Conservation (phyloP, 352 stramenopile species). For the Pythium sukuiense region DNA sequence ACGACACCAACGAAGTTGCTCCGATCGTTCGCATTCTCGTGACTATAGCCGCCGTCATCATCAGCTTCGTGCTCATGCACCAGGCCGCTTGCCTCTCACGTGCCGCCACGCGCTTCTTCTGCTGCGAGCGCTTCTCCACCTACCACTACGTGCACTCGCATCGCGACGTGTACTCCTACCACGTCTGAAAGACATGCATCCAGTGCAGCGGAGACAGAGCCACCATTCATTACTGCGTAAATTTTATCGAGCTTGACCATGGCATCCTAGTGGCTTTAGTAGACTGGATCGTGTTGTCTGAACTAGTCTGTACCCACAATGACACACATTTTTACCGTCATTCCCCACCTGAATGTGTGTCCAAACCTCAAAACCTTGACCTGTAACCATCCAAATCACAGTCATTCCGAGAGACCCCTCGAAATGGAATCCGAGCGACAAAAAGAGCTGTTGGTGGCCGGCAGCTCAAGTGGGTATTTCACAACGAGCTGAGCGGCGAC, state of each 20-base stretch:
- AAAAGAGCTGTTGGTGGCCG: neutral
- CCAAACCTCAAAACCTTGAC: slow-evolving; percentile 27
- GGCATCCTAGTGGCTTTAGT: too few relatives aligned
- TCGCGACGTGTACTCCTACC: neutral
- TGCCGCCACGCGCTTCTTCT: slow-evolving; percentile 67
- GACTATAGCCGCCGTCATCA: slow-evolving; percentile 46
- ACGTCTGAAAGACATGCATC: too few relatives aligned
- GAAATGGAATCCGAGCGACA: neutral
- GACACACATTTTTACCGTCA: neutral
- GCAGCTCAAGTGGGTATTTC: neutral
- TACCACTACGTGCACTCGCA: slow-evolving; percentile 48
- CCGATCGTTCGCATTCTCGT: slow-evolving; percentile 40
- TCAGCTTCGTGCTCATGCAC: slow-evolving; percentile 56
- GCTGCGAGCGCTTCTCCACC: slow-evolving; percentile 57
- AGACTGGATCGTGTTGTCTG: too few relatives aligned
- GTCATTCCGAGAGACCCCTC: slow-evolving; percentile 2
- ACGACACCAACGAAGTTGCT: slow-evolving; percentile 33
- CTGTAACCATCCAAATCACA: neutral
- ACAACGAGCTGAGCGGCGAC: neutral
- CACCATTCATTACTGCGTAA: too few relatives aligned
- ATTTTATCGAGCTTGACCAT: too few relatives aligned
- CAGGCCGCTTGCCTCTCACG: slow-evolving; percentile 42
- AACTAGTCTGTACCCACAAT: neutral
- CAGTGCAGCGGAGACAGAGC: neutral
- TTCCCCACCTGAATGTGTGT: slow-evolving; percentile 11